Evolutionary conservation across 805 yeast species (phyloP).

Genomic region (Wickerhamomyces ciferrii): DNA sequence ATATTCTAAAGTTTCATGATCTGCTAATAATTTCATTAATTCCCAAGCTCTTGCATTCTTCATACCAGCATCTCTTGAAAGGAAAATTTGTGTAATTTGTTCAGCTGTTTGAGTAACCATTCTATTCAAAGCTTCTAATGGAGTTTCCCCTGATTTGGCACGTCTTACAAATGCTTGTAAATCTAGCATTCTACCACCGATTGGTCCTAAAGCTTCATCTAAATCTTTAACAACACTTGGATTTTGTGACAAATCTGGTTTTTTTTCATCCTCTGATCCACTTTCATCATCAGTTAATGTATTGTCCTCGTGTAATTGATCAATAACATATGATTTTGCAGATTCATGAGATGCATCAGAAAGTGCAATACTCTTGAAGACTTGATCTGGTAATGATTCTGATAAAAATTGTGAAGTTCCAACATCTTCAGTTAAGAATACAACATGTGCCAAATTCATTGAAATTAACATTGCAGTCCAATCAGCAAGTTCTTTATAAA

Average conservation of each 20-base stretch:
- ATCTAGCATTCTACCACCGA: conserved; percentile 95
- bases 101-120: conserved; percentile 83
- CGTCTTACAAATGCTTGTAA: conserved; percentile 87
- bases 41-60: conserved; percentile 86
- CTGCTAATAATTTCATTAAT: conserved; percentile 59
- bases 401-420: conserved; percentile 66
- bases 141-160: conserved; percentile 81
- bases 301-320: conserved; percentile 38
- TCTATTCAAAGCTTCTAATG: conserved; percentile 67
- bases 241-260: not conserved
- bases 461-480: conserved; percentile 82
- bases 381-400: conserved; percentile 79
- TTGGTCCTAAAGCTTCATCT: conserved; percentile 56
- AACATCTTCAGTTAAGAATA: conserved; percentile 81
- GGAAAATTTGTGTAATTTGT: conserved; percentile 78
- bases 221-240: conserved; percentile 26
- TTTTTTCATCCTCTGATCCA: conserved; percentile 18
- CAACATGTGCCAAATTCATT: conserved; percentile 83
- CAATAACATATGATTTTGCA: conserved; percentile 64
- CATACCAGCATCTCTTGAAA: conserved; percentile 50
- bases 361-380: conserved; percentile 66
- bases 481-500: conserved; percentile 72
- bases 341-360: conserved; percentile 77
- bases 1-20: conserved; percentile 38
- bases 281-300: conserved; percentile 23